Base-by-base conservation (phyloP, 331 rosid species). In the Quercus tomentella region DNA sequence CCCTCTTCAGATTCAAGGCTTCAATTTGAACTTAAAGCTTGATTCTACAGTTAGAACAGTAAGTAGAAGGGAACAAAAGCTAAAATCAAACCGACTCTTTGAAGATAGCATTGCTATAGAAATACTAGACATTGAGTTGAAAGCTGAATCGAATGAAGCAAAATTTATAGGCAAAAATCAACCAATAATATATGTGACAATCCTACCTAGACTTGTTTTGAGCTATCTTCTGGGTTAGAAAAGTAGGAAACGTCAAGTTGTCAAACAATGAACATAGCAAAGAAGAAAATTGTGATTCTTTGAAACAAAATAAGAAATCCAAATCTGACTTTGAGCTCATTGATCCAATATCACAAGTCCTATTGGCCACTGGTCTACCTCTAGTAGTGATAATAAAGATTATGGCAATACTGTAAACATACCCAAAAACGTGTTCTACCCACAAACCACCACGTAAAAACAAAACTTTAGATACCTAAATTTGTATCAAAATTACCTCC, bases 1-100 rank as follows among this genome's bases (percentile, higher is more conserved):
- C 35, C 35, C 35, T 86, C 73, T 91, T 91, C n/a, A n/a, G 88
- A 67, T 85, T 87, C 86, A 92, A 74, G 58, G 94, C 90, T 78
- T 89, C 91, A 78, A 85, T 56, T 49, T 90, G 92, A 81, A 78
- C 77, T 58, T 86, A 75, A 76, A 63, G 76, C 77, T 62, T 68
- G 93, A 63, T 79, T 89, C 86, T 65, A 81, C 87, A 43, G 76
- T 57, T 45, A 83, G 76, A 82, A 74, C 71, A 14, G 58, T 43
- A 66, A 80, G 2, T 56, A 77, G 21, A 81, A 81, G 21, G 52
- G 82, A 83, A 79, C 55, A 72, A 77, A 79, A 74, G 79, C 72
- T 76, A 62, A 3, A 68, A 73, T 82, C 84, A 84, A 81, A 79
- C 79, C 77, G 65, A 77, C 55, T 75, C 83, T 83, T 69, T 41